A percentile compares a stretch with the other conserved stretches of the same genome.
Conservation (phyloP, 2,329 filamentous ascomycete genomes). For the Elsinoe arachidis region DNA sequence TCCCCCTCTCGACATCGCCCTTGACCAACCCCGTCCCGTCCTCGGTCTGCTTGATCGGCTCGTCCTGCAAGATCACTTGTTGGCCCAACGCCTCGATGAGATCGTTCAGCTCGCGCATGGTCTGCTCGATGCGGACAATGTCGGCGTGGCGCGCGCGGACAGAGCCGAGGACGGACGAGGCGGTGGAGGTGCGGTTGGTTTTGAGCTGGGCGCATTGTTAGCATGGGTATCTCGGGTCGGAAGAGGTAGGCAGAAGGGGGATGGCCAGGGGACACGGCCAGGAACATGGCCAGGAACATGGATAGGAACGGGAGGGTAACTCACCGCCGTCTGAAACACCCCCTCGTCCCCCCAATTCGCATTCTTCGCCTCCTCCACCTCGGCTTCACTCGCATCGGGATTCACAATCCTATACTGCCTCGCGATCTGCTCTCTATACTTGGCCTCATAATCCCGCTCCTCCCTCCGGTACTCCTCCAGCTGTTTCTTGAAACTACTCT, state of each 20-base stretch:
- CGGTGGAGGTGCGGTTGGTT: conserved; percentile 65
- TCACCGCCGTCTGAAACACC: conserved; percentile 73
- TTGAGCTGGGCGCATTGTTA: conserved; percentile 48
- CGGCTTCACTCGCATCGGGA: conserved; percentile 65
- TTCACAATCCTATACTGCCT: conserved; percentile 76
- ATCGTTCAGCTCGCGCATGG: conserved; percentile 58
- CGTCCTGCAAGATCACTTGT: conserved; percentile 64
- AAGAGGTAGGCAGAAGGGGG: no score
- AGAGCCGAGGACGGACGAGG: conserved; percentile 63
- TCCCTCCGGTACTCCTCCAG: conserved; percentile 62
- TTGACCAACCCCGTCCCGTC: conserved; percentile 57
- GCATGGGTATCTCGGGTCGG: not conserved
- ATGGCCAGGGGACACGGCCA: no score
- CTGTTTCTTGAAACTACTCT: conserved; percentile 62
- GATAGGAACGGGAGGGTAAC: conserved; percentile 26
- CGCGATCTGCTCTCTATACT: conserved; percentile 69
- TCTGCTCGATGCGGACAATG: conserved; percentile 70
- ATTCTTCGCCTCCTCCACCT: conserved; percentile 60
- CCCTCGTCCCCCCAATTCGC: conserved; percentile 69
- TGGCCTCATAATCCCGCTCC: conserved; percentile 60
- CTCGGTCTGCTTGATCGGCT: conserved; percentile 53
- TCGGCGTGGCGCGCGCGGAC: conserved; percentile 78
- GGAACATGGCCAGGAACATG: not conserved
- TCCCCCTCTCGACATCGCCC: conserved; percentile 59
- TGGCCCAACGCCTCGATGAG: conserved; percentile 70